Evolutionary conservation across 129 eudicot genomes (phyloP).

Genomic region (Sambucus nigra): DNA sequence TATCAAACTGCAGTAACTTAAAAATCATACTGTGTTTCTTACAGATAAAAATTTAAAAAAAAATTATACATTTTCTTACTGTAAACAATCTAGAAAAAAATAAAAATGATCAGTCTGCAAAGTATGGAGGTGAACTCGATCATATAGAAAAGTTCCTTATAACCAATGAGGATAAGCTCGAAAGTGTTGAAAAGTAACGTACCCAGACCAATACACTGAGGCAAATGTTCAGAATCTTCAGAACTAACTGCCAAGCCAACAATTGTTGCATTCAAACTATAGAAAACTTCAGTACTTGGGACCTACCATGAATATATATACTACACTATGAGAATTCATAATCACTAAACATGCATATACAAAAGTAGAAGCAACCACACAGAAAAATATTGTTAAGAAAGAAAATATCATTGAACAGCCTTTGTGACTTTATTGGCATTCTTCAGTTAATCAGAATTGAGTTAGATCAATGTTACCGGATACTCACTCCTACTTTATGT

Average conservation of each 20-base stretch:
- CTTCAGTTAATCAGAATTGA: too few relatives aligned
- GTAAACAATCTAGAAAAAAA: background rate
- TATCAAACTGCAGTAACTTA: too few relatives aligned
- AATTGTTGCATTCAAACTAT: slow-evolving; percentile 82
- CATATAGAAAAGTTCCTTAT: background rate
- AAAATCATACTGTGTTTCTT: too few relatives aligned
- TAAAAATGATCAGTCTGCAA: background rate
- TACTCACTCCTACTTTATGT: too few relatives aligned
- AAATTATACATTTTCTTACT: too few relatives aligned
- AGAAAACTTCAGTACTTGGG: slow-evolving; percentile 53
- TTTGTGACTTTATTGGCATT: too few relatives aligned
- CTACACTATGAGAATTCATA: slow-evolving; percentile 6
- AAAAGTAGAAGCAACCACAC: background rate
- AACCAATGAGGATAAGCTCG: background rate
- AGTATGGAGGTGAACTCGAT: background rate
- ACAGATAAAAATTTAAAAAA: too few relatives aligned
- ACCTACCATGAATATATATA: slow-evolving; percentile 39
- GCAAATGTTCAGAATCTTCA: slow-evolving; percentile 35
- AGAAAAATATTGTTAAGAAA: background rate
- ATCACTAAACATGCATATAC: background rate
- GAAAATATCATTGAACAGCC: too few relatives aligned
- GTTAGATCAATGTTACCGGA: too few relatives aligned
- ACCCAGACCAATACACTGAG: slow-evolving; percentile 93
- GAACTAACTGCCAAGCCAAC: slow-evolving; percentile 82
- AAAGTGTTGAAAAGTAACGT: slow-evolving; percentile 18